Evolutionary conservation across 176 grass and related monocot species (phyloP).

Genomic region (maize (Zea mays)): Zm-B73-REFERENCE-NAM-5.0 NC_050102.1:43677501-43678000

Average conservation of each 20-base stretch:
- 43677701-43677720: neutral
- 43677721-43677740: neutral
- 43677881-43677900: neutral
- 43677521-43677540: neutral
- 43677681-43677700: neutral
- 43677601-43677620: conserved; percentile 44
- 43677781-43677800: conserved; percentile 47
- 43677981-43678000: neutral
- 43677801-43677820: conserved; percentile 47
- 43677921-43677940: neutral
- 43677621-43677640: conserved; percentile 29
- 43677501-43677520: neutral
- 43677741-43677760: conserved; percentile 42
- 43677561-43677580: neutral
- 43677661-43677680: neutral
- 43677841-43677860: neutral
- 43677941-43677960: neutral
- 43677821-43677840: neutral
- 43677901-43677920: neutral
- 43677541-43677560: neutral
- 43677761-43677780: conserved; percentile 35
- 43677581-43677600: neutral
- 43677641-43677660: conserved; percentile 41
- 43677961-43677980: neutral
- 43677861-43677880: neutral